Percentiles rank a stretch among this genome's conserved stretches.
Evolutionary conservation across 768 basidiomycete species (phyloP).

Genomic region (Leccinum olivaceopallidum): DNA sequence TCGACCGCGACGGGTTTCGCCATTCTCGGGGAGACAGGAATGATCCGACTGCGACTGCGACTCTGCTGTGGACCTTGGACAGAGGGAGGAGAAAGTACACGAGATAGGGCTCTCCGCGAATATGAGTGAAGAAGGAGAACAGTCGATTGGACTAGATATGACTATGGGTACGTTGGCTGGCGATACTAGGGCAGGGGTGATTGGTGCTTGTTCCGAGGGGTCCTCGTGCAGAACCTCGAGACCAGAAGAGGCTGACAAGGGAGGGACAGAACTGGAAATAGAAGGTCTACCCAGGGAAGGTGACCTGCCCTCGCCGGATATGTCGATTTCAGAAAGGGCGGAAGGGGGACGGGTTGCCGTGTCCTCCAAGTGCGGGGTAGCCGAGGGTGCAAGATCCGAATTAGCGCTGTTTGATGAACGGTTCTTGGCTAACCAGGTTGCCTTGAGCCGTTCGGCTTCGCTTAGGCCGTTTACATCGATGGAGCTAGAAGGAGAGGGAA

Average conservation of each 20-base stretch:
- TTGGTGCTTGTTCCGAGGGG: conserved; percentile 21
- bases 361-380: conserved; percentile 4
- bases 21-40: conserved; percentile 16
- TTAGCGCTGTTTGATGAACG: conserved; percentile 20
- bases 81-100: conserved; percentile 24
- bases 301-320: conserved; percentile 13
- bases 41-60: conserved; percentile 18
- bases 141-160: conserved; percentile 18
- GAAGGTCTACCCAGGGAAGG: conserved; percentile 21
- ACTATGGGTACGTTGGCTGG: conserved; percentile 15
- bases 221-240: conserved; percentile 35
- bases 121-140: conserved; percentile 2
- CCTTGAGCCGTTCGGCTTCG: conserved; percentile 54
- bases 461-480: conserved; percentile 28
- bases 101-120: conserved; percentile 28
- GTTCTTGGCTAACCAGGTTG: conserved; percentile 52
- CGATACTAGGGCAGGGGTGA: conserved; percentile 13
- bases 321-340: conserved; percentile 2
- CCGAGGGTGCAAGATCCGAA: conserved; percentile 21
- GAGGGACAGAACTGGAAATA: conserved; percentile 21
- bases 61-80: conserved; percentile 14
- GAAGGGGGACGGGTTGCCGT: not conserved
- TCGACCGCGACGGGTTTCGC: conserved; percentile 16
- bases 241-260: conserved; percentile 25
- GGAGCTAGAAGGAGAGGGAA: conserved; percentile 32